These are phyloP conservation scores for Colletotrichum spinosum DNA, from an alignment of 2,329 filamentous ascomycete species.

Conservation along the genomic window DNA sequence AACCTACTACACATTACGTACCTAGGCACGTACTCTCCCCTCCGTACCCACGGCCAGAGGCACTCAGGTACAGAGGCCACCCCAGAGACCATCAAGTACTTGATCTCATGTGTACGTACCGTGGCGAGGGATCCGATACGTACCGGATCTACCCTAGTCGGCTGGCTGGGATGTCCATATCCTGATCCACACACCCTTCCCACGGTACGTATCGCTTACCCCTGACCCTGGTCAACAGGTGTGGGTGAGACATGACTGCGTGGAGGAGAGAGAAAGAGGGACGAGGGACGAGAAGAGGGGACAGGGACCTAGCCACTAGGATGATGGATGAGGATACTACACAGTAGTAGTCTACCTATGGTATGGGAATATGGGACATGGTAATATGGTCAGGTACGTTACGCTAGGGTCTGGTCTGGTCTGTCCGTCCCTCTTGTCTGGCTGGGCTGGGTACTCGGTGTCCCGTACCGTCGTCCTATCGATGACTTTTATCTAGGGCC, in stretches of 20 bases:
- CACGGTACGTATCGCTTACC: conserved; percentile 17
- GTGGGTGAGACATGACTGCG: conserved; percentile 60
- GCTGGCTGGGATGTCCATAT: no score
- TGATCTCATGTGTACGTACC: not conserved
- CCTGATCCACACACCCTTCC: no score
- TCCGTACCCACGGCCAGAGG: conserved; percentile 24
- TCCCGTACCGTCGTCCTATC: conserved; percentile 43
- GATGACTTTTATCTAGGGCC: conserved; percentile 53
- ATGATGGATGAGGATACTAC: not conserved
- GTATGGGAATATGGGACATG: no score
- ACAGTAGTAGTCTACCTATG: no score
- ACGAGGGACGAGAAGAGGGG: conserved; percentile 41
- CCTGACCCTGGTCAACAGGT: conserved; percentile 51
- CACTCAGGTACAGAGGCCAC: conserved; percentile 19
- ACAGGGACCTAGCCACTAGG: conserved; percentile 10
- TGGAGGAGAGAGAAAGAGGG: conserved; percentile 46
- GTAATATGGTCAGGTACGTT: conserved; percentile 38
- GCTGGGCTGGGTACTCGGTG: conserved; percentile 26
- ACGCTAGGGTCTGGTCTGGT: conserved; percentile 40
- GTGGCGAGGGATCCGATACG: conserved; percentile 1
- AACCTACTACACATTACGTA: not conserved
- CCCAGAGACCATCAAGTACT: conserved; percentile 26
- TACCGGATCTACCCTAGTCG: not conserved
- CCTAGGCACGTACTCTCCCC: conserved; percentile 2
- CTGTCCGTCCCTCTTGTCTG: conserved; percentile 5